A percentile compares a stretch with the other conserved stretches of the same genome.
Evolutionary conservation across 2,329 filamentous ascomycete species (phyloP).

Genomic region (Fusarium praegraminearum): DNA sequence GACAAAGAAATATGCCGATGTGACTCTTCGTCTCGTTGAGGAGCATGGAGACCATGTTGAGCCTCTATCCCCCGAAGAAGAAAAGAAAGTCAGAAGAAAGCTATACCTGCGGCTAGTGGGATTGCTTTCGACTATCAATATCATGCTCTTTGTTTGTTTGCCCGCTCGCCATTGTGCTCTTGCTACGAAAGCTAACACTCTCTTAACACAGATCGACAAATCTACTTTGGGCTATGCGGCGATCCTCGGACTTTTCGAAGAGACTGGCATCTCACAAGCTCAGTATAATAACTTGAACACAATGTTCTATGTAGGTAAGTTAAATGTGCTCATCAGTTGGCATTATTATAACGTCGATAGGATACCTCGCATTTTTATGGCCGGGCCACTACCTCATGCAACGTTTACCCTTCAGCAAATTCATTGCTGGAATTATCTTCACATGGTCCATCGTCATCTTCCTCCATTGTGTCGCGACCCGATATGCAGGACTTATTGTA

Average conservation of each 20-base stretch:
- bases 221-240: slow-evolving; percentile 55
- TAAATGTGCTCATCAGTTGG: fast-evolving
- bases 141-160: slow-evolving; percentile 12
- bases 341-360: not conserved
- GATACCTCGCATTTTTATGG: slow-evolving; percentile 23
- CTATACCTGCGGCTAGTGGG: slow-evolving; percentile 14
- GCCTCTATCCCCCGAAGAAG: not conserved
- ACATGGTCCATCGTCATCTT: not conserved
- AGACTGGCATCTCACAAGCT: slow-evolving; percentile 17
- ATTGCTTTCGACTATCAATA: slow-evolving; percentile 5
- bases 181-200: not conserved
- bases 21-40: slow-evolving; percentile 6
- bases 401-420: not conserved
- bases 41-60: slow-evolving; percentile 10
- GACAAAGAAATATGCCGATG: slow-evolving; percentile 13
- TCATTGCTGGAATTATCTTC: not conserved
- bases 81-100: slow-evolving; percentile 14
- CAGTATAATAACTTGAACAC: slow-evolving; percentile 22
- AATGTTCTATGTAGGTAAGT: slow-evolving; percentile 23
- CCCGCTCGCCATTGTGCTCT: not conserved
- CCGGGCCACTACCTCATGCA: slow-evolving; percentile 17
- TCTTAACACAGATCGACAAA: not conserved
- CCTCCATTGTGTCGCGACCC: not conserved
- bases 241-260: slow-evolving; percentile 56
- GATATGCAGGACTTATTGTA: not conserved